Conservation (phyloP, 306 rosid species). For the Glycine soja region DNA sequence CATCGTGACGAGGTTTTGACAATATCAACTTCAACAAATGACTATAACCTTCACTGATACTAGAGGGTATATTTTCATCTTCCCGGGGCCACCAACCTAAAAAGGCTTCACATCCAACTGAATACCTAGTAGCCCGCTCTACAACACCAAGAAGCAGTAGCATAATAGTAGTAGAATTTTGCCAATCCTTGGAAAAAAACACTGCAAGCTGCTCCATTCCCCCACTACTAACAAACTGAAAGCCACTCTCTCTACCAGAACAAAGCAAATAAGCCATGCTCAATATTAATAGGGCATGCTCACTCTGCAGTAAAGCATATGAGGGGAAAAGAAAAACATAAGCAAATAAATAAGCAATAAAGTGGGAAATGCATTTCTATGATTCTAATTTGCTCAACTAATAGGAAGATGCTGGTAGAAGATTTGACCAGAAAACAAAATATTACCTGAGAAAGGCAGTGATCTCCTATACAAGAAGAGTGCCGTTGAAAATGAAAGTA, state of each 20-base stretch:
- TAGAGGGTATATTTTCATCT: slow-evolving; percentile 75
- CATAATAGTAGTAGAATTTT: slow-evolving; percentile 66
- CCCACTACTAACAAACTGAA: slow-evolving; percentile 83
- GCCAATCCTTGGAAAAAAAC: slow-evolving; percentile 59
- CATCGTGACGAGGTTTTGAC: slow-evolving; percentile 86
- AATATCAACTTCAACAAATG: slow-evolving; percentile 79
- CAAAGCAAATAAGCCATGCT: slow-evolving; percentile 92
- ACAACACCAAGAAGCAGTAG: slow-evolving; percentile 86
- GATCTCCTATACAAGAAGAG: slow-evolving; percentile 53
- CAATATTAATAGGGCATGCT: slow-evolving; percentile 73
- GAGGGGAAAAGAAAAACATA: slow-evolving; percentile 20
- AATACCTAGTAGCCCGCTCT: slow-evolving; percentile 86
- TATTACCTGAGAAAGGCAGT: slow-evolving; percentile 68
- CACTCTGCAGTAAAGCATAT: slow-evolving; percentile 68
- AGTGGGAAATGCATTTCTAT: slow-evolving; percentile 21
- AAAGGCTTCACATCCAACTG: slow-evolving; percentile 94
- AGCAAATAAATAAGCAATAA: slow-evolving; percentile 34
- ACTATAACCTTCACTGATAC: slow-evolving; percentile 84
- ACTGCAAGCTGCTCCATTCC: slow-evolving; percentile 84
- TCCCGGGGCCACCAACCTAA: slow-evolving; percentile 99
- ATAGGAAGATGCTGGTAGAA: slow-evolving; percentile 33
- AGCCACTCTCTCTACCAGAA: slow-evolving; percentile 88
- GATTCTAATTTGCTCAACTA: slow-evolving; percentile 25
- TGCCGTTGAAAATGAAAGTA: slow-evolving; percentile 58
- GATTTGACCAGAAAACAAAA: slow-evolving; percentile 34